Percentiles rank a stretch among this genome's conserved stretches.
Evolutionary conservation across 1,284 basidiomycete genomes (phyloP).

Genomic region (Sporisorium iseilematis-ciliati): DNA sequence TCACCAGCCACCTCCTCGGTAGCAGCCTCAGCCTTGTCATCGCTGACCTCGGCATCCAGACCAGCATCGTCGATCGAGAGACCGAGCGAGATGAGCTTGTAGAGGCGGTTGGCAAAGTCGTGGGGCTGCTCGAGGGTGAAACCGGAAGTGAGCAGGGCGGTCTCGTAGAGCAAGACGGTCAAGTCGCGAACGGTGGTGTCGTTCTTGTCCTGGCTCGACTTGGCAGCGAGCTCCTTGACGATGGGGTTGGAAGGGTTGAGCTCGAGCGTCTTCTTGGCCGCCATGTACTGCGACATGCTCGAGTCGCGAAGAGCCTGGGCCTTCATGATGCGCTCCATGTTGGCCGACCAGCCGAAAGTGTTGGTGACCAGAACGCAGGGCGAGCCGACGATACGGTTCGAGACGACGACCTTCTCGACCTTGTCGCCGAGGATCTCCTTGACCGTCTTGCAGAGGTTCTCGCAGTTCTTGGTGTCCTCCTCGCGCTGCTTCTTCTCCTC

Average conservation of each 20-base stretch:
- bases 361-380: constrained; percentile 80
- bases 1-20: constrained; percentile 64
- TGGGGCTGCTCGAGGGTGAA: constrained; percentile 96
- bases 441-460: constrained; percentile 91
- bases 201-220: constrained; percentile 95
- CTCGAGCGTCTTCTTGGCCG: constrained; percentile 94
- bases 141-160: constrained; percentile 79
- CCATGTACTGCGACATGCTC: constrained; percentile 99
- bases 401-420: constrained; percentile 99
- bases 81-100: constrained; percentile 90
- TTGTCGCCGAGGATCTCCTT: constrained; percentile 99
- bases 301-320: constrained; percentile 98
- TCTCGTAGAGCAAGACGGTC: constrained; percentile 96
- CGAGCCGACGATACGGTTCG: constrained; percentile 79
- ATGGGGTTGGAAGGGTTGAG: constrained; percentile 94
- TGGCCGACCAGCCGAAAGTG: constrained; percentile 99
- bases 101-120: constrained; percentile 93
- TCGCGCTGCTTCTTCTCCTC: constrained; percentile 95
- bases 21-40: constrained; percentile 48
- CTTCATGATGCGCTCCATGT: constrained; percentile 99
- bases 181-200: constrained; percentile 95
- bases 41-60: constrained; percentile 39
- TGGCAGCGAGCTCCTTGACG: constrained; percentile 93
- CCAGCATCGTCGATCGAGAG: constrained; percentile 73
- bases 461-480: constrained; percentile 85